Evolutionary conservation across 2,329 filamentous ascomycete species (phyloP), one percentile per base, ranked within the genome.

Genomic region (Fusarium hostae): DNA sequence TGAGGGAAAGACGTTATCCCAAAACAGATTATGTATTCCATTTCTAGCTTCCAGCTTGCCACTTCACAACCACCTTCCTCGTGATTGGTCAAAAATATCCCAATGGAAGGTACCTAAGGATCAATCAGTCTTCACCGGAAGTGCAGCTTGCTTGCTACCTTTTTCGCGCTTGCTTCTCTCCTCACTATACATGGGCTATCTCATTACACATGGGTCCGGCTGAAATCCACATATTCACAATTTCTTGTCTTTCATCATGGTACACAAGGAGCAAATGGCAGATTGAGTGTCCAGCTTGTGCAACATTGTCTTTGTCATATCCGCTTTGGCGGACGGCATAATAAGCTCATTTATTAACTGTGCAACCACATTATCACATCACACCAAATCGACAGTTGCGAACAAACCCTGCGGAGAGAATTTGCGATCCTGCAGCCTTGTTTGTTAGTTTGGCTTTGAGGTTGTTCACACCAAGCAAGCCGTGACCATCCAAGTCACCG

Each of bases 11-110:
- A 67, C 41, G 51, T 47, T 55, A 37, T 68, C 70, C 70, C 39
- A 70, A 72, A 73, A 64, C 62, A 73, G 70, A 62, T 56, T 24
- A 63, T 71, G 45, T 59, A 59, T 73, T 73, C 70, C 72, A 34
- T 73, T 75, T 72, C 57, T 52, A 71, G 72, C 51, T 52, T 47
- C 22, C 58, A 57, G 62, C 65, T 76, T 65, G 71, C 71, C 71
- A 75, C 66, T 65, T 70, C 71, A 66, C 62, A 64, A 44, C 64
- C 64, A 63, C 57, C 44, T 44, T 68, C 61, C 48, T 48, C 51
- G 59, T 68, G 64, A 60, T 68, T 40, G 59, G 62, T 63, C 66
- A 56, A 62, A 55, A 56, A 39, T 47, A 56, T 56, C 28, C 39
- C 24, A 12, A 48, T 28, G 10, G 37, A 22, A 13, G 44, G 26